Evolutionary conservation across 2,329 filamentous ascomycete genomes (phyloP), one percentile per base, ranked within the genome.

Genomic region (Phoma sp.): DNA sequence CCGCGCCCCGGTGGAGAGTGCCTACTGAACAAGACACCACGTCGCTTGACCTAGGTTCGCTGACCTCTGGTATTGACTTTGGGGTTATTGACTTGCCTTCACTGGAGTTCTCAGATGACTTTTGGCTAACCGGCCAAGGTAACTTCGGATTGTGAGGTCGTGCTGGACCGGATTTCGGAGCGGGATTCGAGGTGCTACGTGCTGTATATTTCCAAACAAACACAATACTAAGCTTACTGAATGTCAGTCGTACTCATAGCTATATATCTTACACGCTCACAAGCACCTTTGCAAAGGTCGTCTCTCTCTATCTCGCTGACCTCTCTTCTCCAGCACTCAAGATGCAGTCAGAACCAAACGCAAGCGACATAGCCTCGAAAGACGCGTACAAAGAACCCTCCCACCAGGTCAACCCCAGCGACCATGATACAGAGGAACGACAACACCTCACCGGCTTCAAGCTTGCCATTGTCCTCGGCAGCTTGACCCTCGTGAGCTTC

Each of bases 401-500:
- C 5, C 8, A 32, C 25, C 12, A 43, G 12, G n/a, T 43, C 15
- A 17, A n/a, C 17, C 9, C 22, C n/a, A 2, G 21, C 19, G 8
- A 33, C 6, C 31, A 32, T 24, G 19, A 38, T 10, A 24, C 36
- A 17, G 13, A 36, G 9, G 51, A 45, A 17, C 39, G 40, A n/a
- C 5, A 36, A 10, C 46, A 63, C 19, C 49, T 68, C n/a, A 38
- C 39, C 13, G 64, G 62, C 1, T 24, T 60, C 8, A 60, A 61
- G 19, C 54, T 68, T 1, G 31, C 29, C 5, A 27, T 57, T 4
- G 43, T 68, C 2, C 55, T 69, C 3, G 57, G 51, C 2, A 61
- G 60, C 15, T 27, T 70, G 5, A 63, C 60, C 9, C 54, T 70
- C 12, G 58, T 66, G 0, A 60, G 55, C 9, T 69, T 67, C 22